Base-by-base conservation (phyloP, 768 basidiomycete species). In the Mycena chlorophos region DNA sequence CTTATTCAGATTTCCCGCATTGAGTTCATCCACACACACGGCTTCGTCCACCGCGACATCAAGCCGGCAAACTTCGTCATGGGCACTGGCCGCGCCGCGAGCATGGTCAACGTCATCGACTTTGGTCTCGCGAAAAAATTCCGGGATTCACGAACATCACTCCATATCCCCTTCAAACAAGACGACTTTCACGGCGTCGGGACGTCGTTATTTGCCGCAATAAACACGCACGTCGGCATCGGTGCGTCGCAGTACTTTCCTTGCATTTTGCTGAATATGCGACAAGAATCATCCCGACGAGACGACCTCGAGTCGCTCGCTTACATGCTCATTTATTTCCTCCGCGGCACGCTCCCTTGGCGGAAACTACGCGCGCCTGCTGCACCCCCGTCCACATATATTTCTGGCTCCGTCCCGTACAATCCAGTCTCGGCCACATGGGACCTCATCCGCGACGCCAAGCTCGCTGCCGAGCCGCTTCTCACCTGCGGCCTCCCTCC, bases 51-150 rank as follows among this genome's bases (percentile, higher is more conserved):
- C 71, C 90, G 96, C 62, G 96, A 98, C 69, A 89, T 99, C 72
- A 99, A 98, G 71, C 96, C 96, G 31, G 96, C 96, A 65, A 98
- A 99, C 75, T 99, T 99, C 69, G 88, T 99, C 57, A 98, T 98
- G 92, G 91, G 93, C 60, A 86, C 69, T 67, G 75, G 74, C 30
- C 74, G 73, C 60, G 75, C 75, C 25, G 66, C 80, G 0, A 79
- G 81, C 63, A 73, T 86, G 65, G 94, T 99, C 68, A 96, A 98
- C 70, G 90, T 99, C 62, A 91, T 91, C 63, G 89, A 91, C 74
- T 91, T 91, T 71, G 89, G 89, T 14, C 86, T 91, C 43, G 88
- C 89, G 0, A 89, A 89, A 68, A 87, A 87, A 62, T 91, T 81
- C 66, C 81, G 87, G 20, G 88, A 91, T 64, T 63, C 83, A 4